phyloP scores from a whole-genome alignment of 2,329 filamentous ascomycete genomes.

The Aspergillus pseudonomiae region DNA sequence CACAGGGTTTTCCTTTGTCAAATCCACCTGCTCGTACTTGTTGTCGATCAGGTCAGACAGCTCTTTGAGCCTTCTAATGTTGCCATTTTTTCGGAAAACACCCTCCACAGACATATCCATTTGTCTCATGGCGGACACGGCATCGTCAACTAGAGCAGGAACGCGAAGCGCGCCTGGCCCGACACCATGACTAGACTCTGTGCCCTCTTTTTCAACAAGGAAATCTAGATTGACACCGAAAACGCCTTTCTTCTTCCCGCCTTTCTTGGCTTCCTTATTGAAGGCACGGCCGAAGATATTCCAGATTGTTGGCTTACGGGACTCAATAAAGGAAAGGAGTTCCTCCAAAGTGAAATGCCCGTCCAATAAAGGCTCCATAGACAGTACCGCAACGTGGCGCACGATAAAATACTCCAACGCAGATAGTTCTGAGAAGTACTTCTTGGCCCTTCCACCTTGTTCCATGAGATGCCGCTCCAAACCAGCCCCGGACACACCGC shows the following conservation, averaged over 20 bases:
- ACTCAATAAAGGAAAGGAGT: slow-evolving; percentile 87
- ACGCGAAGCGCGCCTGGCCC: slow-evolving; percentile 88
- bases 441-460: slow-evolving; percentile 64
- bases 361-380: slow-evolving; percentile 90
- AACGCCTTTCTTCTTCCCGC: slow-evolving; percentile 85
- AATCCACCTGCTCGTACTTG: slow-evolving; percentile 81
- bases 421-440: slow-evolving; percentile 94
- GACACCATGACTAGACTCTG: slow-evolving; percentile 96
- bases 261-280: slow-evolving; percentile 73
- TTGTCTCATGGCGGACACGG: slow-evolving; percentile 91
- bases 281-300: slow-evolving; percentile 97
- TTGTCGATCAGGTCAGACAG: slow-evolving; percentile 83
- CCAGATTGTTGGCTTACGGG: slow-evolving; percentile 93
- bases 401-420: slow-evolving; percentile 97
- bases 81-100: slow-evolving; percentile 98
- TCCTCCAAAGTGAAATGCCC: slow-evolving; percentile 93
- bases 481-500: slow-evolving; percentile 63
- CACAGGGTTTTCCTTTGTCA: slow-evolving; percentile 86
- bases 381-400: slow-evolving; percentile 88
- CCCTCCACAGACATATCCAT: slow-evolving; percentile 99
- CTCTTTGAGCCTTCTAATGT: slow-evolving; percentile 90
- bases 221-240: slow-evolving; percentile 88
- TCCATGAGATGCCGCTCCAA: slow-evolving; percentile 53
- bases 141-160: slow-evolving; percentile 92
- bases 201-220: slow-evolving; percentile 89